Base-by-base conservation (phyloP, 345 rosid species). In the Camelina sativa region DNA sequence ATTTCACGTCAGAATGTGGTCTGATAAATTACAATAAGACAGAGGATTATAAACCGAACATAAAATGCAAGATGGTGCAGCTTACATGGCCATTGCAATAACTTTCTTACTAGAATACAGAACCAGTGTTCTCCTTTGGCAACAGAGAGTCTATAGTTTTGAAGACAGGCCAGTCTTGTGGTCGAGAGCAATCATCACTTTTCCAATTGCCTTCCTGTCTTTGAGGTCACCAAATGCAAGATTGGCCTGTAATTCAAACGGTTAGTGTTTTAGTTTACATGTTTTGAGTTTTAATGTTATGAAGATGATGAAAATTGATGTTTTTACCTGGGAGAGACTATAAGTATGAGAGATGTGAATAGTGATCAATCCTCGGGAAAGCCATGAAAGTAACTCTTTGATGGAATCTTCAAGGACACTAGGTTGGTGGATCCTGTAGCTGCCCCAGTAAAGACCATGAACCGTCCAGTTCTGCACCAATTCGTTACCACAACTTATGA, bases 361-460 rank as follows among this genome's bases (percentile, higher is more conserved):
- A 1, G 82, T 86, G 77, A 95, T 87, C 76, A 81, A 69, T 55
- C 93, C 97, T 79, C 61, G 84, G 4, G 82, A 76, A 80, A 88
- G 70, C 99, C 97, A 95, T 57, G 89, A 89, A 38, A 95, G 89
- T 52, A 90, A 85, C 83, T 90, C 99, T 56, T 28, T 81, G 16
- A 89, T 62, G 53, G 97, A 91, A 68, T 89, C 95, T 75, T 85
- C 81, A 30, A 91, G 89, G 44, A 92, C 86, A 62, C 1, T 68
- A 0, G 97, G 96, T 46, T 52, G 84, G 74, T 92, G 92, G 70
- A 84, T 74, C 38, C 40, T 80, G 79, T 92, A 82, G 87, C 97
- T 92, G 13, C 97, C 97, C 97, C 97, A 90, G 79, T 90, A 92
- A 67, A 95, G 96, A 73, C 99, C 98, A 65, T 94, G 98, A 50